Evolutionary conservation across 129 eudicot species (phyloP), one percentile per base, ranked within the genome.

Genomic region (Apium graveolens): DNA sequence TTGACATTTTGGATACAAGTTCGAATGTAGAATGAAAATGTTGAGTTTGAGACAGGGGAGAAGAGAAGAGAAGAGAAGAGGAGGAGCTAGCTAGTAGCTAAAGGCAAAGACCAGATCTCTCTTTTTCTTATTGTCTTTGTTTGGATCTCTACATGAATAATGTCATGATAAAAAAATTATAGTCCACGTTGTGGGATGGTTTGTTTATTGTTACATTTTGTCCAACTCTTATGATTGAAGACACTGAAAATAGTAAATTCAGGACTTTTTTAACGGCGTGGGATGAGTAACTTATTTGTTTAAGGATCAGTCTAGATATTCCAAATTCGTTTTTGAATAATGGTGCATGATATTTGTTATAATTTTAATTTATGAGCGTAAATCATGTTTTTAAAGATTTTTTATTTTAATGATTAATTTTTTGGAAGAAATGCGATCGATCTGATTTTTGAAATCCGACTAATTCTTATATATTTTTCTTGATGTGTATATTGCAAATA

Each of bases 1-100:
- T 85, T 77, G 97, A 88, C 96, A 90, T 92, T 44, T 12, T 73
- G 27, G 21, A 1, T 20, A n/a, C 11, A 26, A 60, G 26, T 60
- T 49, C 17, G 4, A 48, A 8, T 57, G 29, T 53, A 7, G 0
- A 7, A 24, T 3, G 70, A 11, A 38, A 38, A n/a, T 13, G 3
- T 66, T 66, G 72, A 65, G 34, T 29, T 31, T 32, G 39, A 66
- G 29, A 9, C 37, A 31, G 5, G 5, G 39, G n/a, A 35, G 37
- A 35, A 35, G 39, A 31, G 72, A 60, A 60, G 68, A 60, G 68
- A 10, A 4, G 68, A 60, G 27, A 8, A 4, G 48, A 44, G 48
- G 27, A 8, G 1, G 48, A 44, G 48, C 21, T 35, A 2, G 41
- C 43, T 29, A 68, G 43, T 38, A 34, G 13, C 74, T 17, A 70